Evolutionary conservation across 2,329 filamentous ascomycete species (phyloP).

Genomic region (Penicillium sp.): DNA sequence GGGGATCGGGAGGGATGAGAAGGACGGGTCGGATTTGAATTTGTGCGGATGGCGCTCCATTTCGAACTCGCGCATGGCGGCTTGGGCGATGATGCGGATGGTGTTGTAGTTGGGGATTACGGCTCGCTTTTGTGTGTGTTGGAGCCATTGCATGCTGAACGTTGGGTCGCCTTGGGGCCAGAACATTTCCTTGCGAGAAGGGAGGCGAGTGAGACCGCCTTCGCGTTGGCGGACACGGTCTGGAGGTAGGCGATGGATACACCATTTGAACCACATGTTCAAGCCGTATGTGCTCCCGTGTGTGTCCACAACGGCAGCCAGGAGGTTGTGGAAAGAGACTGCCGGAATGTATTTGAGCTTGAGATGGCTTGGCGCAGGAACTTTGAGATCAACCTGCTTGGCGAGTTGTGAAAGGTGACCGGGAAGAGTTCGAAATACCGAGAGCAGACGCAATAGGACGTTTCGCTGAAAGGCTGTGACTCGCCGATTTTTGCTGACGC

Average conservation of each 20-base stretch:
- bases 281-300: conserved; percentile 52
- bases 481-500: conserved; percentile 14
- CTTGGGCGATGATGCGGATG: conserved; percentile 39
- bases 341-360: conserved; percentile 34
- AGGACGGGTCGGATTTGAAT: not conserved
- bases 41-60: not conserved
- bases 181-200: conserved; percentile 25
- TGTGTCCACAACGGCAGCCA: conserved; percentile 56
- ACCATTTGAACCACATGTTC: conserved; percentile 53
- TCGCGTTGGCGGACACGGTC: conserved; percentile 23
- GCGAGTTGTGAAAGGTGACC: conserved; percentile 34
- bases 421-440: conserved; percentile 35
- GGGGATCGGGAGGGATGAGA: conserved; percentile 1
- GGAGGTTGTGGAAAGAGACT: conserved; percentile 53
- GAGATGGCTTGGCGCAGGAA: conserved; percentile 14
- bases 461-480: conserved; percentile 29
- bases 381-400: conserved; percentile 20
- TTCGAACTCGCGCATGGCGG: conserved; percentile 33
- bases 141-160: conserved; percentile 29
- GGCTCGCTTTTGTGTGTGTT: conserved; percentile 28
- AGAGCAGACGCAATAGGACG: conserved; percentile 31
- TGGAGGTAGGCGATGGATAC: conserved; percentile 31
- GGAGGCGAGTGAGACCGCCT: conserved; percentile 33
- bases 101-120: conserved; percentile 38
- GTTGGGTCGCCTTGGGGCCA: conserved; percentile 24